phyloP scores from a whole-genome alignment of 352 stramenopile species.

The Pythium aquatile region DNA sequence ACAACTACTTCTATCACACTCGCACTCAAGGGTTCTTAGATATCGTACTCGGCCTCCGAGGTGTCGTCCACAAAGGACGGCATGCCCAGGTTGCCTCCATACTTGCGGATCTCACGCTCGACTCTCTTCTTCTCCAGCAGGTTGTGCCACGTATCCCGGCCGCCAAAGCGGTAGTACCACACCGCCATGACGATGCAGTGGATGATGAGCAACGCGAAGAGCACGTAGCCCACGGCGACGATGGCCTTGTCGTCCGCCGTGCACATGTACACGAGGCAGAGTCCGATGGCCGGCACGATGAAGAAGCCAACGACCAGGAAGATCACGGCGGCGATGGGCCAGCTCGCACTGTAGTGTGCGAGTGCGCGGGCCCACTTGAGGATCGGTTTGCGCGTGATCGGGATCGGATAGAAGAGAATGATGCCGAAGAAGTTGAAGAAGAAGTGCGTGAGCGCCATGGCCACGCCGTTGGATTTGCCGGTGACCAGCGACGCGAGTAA shows the following conservation, averaged over 20 bases:
- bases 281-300: slow-evolving; percentile 40
- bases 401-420: slow-evolving; percentile 91
- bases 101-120: slow-evolving; percentile 34
- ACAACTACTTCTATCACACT: not conserved
- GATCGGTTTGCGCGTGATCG: slow-evolving; percentile 79
- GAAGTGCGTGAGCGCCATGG: slow-evolving; percentile 90
- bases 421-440: slow-evolving; percentile 92
- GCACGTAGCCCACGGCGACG: slow-evolving; percentile 39
- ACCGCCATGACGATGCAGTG: slow-evolving; percentile 14
- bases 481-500: slow-evolving; percentile 86
- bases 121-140: slow-evolving; percentile 45
- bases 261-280: slow-evolving; percentile 59
- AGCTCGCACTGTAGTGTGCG: slow-evolving; percentile 60
- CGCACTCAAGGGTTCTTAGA: not conserved
- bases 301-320: slow-evolving; percentile 56
- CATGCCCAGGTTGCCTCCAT: slow-evolving; percentile 26
- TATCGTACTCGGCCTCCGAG: slow-evolving; percentile 20
- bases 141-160: slow-evolving; percentile 36
- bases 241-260: slow-evolving; percentile 31
- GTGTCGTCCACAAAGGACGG: slow-evolving; percentile 25
- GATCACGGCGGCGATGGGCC: slow-evolving; percentile 48
- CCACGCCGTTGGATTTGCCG: slow-evolving; percentile 68
- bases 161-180: slow-evolving; percentile 42
- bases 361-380: slow-evolving; percentile 68
- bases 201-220: slow-evolving; percentile 28